Percentiles rank a stretch among this genome's conserved stretches.
phyloP scores from a whole-genome alignment of 192 early-diverging fungal species.

The Rhizophagus prolifer region DNA sequence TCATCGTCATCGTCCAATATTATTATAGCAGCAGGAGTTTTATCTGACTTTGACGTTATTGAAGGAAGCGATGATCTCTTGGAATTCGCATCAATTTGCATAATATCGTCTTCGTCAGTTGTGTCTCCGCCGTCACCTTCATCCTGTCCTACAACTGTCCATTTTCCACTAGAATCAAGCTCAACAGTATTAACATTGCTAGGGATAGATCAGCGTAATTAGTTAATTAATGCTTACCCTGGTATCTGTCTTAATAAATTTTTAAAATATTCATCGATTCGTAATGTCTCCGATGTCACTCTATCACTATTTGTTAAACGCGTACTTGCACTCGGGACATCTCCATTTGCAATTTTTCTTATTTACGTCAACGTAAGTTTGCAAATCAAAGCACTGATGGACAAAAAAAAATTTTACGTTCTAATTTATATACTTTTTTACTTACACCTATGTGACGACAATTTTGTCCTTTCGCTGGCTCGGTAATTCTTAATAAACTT shows the following conservation, averaged over 20 bases:
- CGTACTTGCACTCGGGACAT: conserved; percentile 12
- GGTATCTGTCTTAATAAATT: neutral
- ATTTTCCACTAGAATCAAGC: neutral
- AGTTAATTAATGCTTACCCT: neutral
- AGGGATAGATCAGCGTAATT: neutral
- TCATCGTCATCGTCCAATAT: neutral
- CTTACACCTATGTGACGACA: conserved; percentile 6
- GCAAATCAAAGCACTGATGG: neutral
- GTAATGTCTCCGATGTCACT: conserved; percentile 2
- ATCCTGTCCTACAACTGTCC: neutral
- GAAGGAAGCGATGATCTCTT: neutral
- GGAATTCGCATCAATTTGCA: neutral
- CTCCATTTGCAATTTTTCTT: neutral
- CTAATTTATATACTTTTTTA: neutral
- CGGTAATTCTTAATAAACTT: neutral
- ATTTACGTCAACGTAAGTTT: neutral
- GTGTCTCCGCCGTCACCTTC: neutral
- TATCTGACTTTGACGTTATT: neutral
- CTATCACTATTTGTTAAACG: neutral
- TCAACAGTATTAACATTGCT: neutral
- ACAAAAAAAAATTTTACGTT: neutral
- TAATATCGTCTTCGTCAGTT: neutral
- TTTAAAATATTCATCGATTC: conserved; percentile 1
- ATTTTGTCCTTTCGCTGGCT: conserved; percentile 3
- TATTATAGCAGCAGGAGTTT: neutral